Percentiles rank a stretch among this genome's conserved stretches.
These are phyloP conservation scores for Eudorina sp. DNA, from an alignment of 139 green algal genomes.

Conservation along the genomic window DNA sequence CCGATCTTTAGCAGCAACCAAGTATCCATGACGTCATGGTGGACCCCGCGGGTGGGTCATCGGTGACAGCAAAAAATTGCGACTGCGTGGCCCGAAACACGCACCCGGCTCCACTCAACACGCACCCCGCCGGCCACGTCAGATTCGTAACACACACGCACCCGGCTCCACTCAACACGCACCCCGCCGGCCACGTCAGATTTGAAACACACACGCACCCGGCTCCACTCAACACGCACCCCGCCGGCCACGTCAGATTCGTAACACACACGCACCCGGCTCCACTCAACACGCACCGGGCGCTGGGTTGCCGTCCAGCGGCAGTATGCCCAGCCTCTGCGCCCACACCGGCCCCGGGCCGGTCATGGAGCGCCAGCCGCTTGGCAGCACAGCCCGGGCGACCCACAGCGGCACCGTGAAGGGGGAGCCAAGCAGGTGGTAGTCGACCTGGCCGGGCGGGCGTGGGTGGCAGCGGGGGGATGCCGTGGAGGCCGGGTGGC, in stretches of 20 bases:
- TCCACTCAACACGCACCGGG: neutral
- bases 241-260: neutral
- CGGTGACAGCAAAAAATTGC: too few relatives aligned
- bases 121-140: too few relatives aligned
- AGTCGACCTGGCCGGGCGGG: neutral
- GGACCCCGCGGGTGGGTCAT: too few relatives aligned
- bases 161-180: too few relatives aligned
- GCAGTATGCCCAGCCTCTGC: neutral
- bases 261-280: neutral
- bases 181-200: too few relatives aligned
- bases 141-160: too few relatives aligned
- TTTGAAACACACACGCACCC: neutral
- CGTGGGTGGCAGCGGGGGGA: neutral
- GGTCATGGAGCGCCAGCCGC: neutral
- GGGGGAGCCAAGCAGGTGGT: constrained; percentile 17
- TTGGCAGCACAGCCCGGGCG: neutral
- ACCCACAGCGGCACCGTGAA: constrained; percentile 11
- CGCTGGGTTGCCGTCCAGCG: neutral
- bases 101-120: too few relatives aligned
- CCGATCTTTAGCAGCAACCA: too few relatives aligned
- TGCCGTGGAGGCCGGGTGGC: neutral
- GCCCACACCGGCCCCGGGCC: too few relatives aligned
- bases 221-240: neutral
- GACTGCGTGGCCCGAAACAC: too few relatives aligned
- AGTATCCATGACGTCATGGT: too few relatives aligned